Conservation (phyloP, 345 rosid genomes). For the Moringa oleifera region DNA sequence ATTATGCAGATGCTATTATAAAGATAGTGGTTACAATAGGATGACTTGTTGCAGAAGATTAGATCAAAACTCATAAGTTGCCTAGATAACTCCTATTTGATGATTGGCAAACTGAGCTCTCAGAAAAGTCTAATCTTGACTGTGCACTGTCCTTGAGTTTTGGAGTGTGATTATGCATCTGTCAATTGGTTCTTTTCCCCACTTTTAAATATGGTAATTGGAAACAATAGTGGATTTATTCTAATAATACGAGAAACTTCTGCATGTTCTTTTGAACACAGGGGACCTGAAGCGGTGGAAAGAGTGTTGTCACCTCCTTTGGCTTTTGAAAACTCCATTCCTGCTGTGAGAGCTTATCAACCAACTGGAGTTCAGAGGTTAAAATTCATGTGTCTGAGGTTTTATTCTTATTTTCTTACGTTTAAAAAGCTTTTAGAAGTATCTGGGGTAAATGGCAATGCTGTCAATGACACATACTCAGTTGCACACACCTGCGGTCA, state of each 20-base stretch:
- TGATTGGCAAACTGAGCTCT: background rate
- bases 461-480: no score
- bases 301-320: slow-evolving; percentile 16
- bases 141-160: background rate
- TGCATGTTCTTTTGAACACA: background rate
- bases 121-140: background rate
- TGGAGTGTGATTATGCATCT: background rate
- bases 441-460: no score
- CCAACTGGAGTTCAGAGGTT: slow-evolving; percentile 36
- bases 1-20: no score
- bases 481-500: no score
- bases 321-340: slow-evolving; percentile 23
- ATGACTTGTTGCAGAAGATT: no score
- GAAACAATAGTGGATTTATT: background rate
- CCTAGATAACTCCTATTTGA: background rate
- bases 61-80: background rate
- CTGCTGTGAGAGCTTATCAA: slow-evolving; percentile 21
- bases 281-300: background rate
- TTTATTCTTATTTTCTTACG: no score
- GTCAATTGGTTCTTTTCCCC: background rate
- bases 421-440: no score
- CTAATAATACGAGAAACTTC: background rate
- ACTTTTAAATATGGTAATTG: background rate
- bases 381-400: background rate
- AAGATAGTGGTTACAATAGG: no score